Conservation (phyloP, 1,284 basidiomycete species). For the Mycosarcoma mackinlayi region DNA sequence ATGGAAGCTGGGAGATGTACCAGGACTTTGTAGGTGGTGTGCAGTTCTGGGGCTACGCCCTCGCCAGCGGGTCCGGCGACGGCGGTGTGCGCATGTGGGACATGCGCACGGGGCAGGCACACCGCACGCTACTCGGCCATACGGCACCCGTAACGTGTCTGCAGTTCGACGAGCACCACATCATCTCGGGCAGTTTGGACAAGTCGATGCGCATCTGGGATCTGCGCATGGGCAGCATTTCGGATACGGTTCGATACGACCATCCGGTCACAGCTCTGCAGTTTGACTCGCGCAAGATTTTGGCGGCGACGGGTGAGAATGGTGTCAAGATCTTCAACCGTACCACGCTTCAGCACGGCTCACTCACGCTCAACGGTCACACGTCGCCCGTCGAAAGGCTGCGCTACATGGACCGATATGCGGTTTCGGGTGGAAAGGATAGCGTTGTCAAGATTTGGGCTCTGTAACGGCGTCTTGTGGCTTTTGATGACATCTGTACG, state of each 20-base stretch:
- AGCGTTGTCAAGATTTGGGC: conserved; percentile 94
- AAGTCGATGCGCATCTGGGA: conserved; percentile 86
- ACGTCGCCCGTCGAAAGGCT: conserved; percentile 87
- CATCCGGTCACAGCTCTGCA: conserved; percentile 90
- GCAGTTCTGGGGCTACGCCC: conserved; percentile 98
- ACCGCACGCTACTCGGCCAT: conserved; percentile 91
- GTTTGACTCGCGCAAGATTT: conserved; percentile 91
- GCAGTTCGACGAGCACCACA: conserved; percentile 95
- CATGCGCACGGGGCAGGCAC: conserved; percentile 95
- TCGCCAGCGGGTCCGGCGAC: conserved; percentile 95
- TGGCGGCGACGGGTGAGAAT: conserved; percentile 93
- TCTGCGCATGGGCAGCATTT: conserved; percentile 85
- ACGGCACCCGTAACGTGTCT: conserved; percentile 92
- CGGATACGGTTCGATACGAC: conserved; percentile 91
- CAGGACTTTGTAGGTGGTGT: conserved; percentile 97
- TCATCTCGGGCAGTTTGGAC: conserved; percentile 90
- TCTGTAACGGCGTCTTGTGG: too few species aligned
- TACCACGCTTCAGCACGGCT: conserved; percentile 87
- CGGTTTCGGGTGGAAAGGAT: conserved; percentile 90
- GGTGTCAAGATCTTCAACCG: conserved; percentile 96
- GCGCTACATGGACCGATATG: conserved; percentile 95
- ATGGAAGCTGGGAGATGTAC: conserved; percentile 92
- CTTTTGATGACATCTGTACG: too few species aligned
- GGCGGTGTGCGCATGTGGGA: conserved; percentile 99
- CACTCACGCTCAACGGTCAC: conserved; percentile 89